A percentile compares a stretch with the other conserved stretches of the same genome.
Conservation (phyloP, 345 rosid genomes). For the Pistacia integerrima region DNA sequence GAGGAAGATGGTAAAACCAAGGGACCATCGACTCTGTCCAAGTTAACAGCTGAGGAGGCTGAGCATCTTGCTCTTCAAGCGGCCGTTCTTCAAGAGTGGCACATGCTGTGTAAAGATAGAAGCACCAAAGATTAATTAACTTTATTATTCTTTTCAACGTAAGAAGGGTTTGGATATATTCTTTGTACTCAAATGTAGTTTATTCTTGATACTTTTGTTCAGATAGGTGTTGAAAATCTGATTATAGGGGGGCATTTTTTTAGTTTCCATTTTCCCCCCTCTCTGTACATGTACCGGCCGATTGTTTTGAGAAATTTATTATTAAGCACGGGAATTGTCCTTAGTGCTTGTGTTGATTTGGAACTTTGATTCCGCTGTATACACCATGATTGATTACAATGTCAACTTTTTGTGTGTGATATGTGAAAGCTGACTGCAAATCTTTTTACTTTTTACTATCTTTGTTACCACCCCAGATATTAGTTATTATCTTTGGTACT, state of each 20-base stretch:
- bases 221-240: conserved; percentile 25
- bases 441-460: not conserved
- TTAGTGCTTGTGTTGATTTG: conserved; percentile 3
- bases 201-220: conserved; percentile 15
- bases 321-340: not conserved
- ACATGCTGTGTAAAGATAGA: conserved; percentile 78
- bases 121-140: conserved; percentile 49
- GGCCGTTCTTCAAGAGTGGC: conserved; percentile 97
- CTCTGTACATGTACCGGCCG: conserved; percentile 35
- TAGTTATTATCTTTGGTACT: too few relatives aligned
- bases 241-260: not conserved
- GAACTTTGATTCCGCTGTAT: not conserved
- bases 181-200: conserved; percentile 24
- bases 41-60: conserved; percentile 90
- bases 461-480: not conserved
- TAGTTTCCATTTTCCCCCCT: not conserved
- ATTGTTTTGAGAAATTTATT: conserved; percentile 17
- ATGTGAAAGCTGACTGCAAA: not conserved
- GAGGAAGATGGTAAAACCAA: conserved; percentile 52
- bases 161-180: conserved; percentile 11
- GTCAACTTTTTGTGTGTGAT: not conserved
- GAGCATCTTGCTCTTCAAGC: conserved; percentile 97
- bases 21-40: conserved; percentile 72
- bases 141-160: not conserved
- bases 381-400: not conserved